Evolutionary conservation across 129 eudicot species (phyloP), one percentile per base, ranked within the genome.

Genomic region (Artemisia tridentata): DNA sequence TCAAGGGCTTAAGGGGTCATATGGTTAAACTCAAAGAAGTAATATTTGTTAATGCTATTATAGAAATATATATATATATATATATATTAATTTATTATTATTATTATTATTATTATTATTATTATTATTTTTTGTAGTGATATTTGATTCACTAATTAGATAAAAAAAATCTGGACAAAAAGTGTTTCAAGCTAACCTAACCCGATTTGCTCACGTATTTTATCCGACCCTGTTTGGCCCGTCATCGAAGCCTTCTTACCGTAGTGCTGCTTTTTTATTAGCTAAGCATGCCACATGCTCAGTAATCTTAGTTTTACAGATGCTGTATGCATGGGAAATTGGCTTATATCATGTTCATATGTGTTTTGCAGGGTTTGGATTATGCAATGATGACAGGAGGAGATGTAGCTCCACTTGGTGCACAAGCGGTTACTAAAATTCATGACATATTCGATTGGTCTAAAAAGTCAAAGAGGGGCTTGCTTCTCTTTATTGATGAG

Each of bases 331-430:
- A 16, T 54, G 58, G 17, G 25, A 5, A 45, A 16, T 63, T 58
- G 53, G 52, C 34, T 51, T 9, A 54, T 52, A 23, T 29, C 1
- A 58, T 56, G 52, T 72, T 5, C 31, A 45, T 52, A 51, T 43
- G 25, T 79, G 61, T 79, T 71, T 20, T 79, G n/a, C 86, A 95
- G 99, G 99, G 99, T 23, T 80, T 95, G 85, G 99, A 95, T 80
- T 95, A 95, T 82, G 99, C 99, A 64, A 90, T 95, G 99, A 95
- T 95, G 99, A 95, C 99, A n/a, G 99, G 99, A 52, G 99, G 99
- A 58, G 99, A 95, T 81, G 99, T 95, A 72, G 97, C 99, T 79
- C 99, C 99, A 2, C 88, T 95, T 53, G 99, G 99, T 48, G 83
- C 97, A 20, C 97, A 90, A 69, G 99, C 99, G 45, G 99, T 95